Evolutionary conservation across 2,329 filamentous ascomycete genomes (phyloP).

Genomic region (Aspergillus unguis): DNA sequence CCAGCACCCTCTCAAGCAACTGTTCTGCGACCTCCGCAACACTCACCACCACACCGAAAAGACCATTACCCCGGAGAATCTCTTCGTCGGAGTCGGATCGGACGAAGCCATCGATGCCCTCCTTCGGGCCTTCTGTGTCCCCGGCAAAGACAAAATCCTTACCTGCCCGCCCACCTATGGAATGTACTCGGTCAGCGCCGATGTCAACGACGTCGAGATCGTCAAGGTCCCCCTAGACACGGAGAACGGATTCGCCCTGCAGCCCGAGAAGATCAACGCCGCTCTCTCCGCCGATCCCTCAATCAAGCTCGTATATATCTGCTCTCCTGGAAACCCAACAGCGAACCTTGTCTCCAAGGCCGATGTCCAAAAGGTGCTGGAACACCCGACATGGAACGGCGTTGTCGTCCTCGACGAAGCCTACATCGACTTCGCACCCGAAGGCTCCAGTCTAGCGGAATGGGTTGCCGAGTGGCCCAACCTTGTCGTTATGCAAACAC

Average conservation of each 20-base stretch:
- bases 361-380: constrained; percentile 69
- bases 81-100: constrained; percentile 93
- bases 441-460: constrained; percentile 77
- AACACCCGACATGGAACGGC: constrained; percentile 92
- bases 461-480: constrained; percentile 93
- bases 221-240: constrained; percentile 79
- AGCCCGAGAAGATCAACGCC: constrained; percentile 65
- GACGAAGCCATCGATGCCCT: constrained; percentile 97
- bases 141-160: constrained; percentile 82
- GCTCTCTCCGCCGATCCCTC: constrained; percentile 60
- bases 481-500: constrained; percentile 93
- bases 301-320: constrained; percentile 89
- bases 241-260: constrained; percentile 69
- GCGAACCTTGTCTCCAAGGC: constrained; percentile 72
- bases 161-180: constrained; percentile 96
- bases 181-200: constrained; percentile 94
- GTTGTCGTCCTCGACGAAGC: constrained; percentile 92
- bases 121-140: constrained; percentile 86
- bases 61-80: constrained; percentile 70
- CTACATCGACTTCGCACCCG: constrained; percentile 89
- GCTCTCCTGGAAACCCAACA: constrained; percentile 93
- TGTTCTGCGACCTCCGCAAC: constrained; percentile 83
- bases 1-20: constrained; percentile 80
- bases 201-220: constrained; percentile 86
- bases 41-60: constrained; percentile 72